Conservation (phyloP, 805 yeast species). For the Danielia oregonensis region DNA sequence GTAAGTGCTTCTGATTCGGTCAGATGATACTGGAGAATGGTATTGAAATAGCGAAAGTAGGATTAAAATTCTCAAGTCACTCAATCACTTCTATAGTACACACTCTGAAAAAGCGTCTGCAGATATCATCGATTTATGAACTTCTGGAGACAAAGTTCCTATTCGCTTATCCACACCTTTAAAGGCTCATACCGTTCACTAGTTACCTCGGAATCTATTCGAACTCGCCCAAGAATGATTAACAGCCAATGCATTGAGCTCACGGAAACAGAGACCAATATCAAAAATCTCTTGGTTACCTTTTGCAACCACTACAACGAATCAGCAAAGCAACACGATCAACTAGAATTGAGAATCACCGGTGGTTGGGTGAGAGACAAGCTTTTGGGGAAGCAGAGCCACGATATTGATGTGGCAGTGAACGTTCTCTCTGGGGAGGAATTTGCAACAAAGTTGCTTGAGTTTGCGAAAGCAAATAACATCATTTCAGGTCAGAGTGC, state of each 20-base stretch:
- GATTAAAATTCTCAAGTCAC: too few species aligned
- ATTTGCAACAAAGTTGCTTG: slow-evolving; percentile 66
- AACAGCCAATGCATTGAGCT: slow-evolving; percentile 17
- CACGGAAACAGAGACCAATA: slow-evolving; percentile 40
- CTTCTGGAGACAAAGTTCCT: too few species aligned
- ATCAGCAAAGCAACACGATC: slow-evolving; percentile 9
- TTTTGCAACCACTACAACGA: slow-evolving; percentile 38
- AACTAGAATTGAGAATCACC: slow-evolving; percentile 70
- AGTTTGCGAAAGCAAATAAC: slow-evolving; percentile 36
- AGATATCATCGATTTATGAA: too few species aligned
- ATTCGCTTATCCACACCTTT: too few species aligned
- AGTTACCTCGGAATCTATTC: too few species aligned
- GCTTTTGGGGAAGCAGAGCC: slow-evolving; percentile 69
- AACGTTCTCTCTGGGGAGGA: slow-evolving; percentile 81
- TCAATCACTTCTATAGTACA: too few species aligned
- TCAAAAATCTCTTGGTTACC: slow-evolving; percentile 37
- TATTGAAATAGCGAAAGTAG: too few species aligned
- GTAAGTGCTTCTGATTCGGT: too few species aligned
- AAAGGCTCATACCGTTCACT: too few species aligned
- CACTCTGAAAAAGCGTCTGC: too few species aligned
- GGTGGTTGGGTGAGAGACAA: slow-evolving; percentile 99
- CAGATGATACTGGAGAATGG: too few species aligned
- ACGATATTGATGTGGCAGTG: slow-evolving; percentile 91
- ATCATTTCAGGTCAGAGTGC: slow-evolving; percentile 20
- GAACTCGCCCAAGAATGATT: too few species aligned